Conservation (phyloP, 2,329 filamentous ascomycete genomes). For the Venturia aucupariae region DNA sequence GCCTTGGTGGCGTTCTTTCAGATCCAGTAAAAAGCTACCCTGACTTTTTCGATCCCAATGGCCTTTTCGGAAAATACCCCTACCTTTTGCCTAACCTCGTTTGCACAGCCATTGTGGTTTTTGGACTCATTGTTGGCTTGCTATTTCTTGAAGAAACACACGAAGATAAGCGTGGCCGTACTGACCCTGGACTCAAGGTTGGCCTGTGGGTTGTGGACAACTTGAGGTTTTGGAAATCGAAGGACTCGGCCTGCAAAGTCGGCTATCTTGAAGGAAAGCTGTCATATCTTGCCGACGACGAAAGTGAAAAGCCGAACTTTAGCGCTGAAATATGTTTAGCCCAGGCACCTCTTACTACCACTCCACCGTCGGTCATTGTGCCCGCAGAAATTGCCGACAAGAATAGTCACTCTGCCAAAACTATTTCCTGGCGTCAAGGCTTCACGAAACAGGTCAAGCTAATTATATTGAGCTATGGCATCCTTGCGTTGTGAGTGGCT, state of each 20-base stretch:
- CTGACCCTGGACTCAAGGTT: conserved; percentile 66
- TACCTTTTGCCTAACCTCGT: conserved; percentile 91
- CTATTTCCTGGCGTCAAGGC: conserved; percentile 40
- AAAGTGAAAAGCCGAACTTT: conserved; percentile 42
- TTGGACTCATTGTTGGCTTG: conserved; percentile 69
- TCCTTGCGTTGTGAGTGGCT: conserved; percentile 79
- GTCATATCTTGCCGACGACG: conserved; percentile 53
- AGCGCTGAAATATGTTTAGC: background rate
- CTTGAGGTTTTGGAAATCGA: conserved; percentile 16
- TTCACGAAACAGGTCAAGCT: conserved; percentile 81
- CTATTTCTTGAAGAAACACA: conserved; percentile 94
- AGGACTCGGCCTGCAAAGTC: conserved; percentile 24
- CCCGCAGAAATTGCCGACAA: conserved; percentile 25
- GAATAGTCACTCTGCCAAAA: conserved; percentile 4
- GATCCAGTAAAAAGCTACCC: conserved; percentile 80
- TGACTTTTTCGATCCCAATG: conserved; percentile 57
- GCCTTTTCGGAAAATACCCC: conserved; percentile 77
- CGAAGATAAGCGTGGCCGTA: conserved; percentile 63
- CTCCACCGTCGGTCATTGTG: conserved; percentile 23
- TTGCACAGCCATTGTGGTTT: conserved; percentile 66
- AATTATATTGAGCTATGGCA: conserved; percentile 83
- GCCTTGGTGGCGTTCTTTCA: conserved; percentile 82
- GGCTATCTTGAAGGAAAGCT: conserved; percentile 48
- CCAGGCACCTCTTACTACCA: background rate
- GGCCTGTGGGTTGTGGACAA: conserved; percentile 56